Percentiles rank a stretch among this genome's conserved stretches.
Evolutionary conservation across 176 grass and related monocot species (phyloP).

Genomic region (Raddia distichophylla): DNA sequence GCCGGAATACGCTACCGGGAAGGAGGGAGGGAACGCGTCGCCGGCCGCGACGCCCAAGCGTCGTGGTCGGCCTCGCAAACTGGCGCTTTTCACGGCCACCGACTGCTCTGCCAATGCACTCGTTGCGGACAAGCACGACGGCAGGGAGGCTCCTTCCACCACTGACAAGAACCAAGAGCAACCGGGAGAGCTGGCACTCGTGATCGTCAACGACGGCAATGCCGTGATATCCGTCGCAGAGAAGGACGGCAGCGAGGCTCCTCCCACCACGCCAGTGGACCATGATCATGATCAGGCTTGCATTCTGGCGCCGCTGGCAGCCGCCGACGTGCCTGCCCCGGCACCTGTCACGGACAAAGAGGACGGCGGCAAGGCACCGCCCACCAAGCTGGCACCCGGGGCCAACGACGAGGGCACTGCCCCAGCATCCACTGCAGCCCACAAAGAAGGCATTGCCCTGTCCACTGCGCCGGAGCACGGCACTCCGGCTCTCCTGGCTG

Average conservation of each 20-base stretch:
- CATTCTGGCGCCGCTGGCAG: not conserved
- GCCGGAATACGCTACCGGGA: not conserved
- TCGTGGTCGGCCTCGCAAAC: conserved; percentile 17
- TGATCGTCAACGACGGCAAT: not conserved
- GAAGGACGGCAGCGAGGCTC: not conserved
- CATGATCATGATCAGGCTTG: not conserved
- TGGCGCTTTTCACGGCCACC: not conserved
- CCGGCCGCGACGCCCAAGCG: not conserved
- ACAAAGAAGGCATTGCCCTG: not conserved
- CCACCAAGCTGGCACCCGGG: not conserved
- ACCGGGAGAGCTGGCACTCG: not conserved
- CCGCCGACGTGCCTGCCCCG: not conserved
- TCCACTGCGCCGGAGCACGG: not conserved
- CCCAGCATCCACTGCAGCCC: not conserved
- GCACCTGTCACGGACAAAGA: not conserved
- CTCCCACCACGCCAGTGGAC: not conserved
- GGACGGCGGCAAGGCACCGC: not conserved
- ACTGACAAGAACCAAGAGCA: conserved; percentile 8
- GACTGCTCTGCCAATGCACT: not conserved
- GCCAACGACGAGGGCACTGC: not conserved
- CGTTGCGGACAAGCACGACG: not conserved
- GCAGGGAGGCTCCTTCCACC: not conserved
- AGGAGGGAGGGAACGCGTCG: not conserved
- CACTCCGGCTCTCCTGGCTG: not conserved
- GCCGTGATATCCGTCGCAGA: not conserved